These are phyloP conservation scores for Rhizopogon sp. DNA, from an alignment of 768 basidiomycete species.

Conservation along the genomic window DNA sequence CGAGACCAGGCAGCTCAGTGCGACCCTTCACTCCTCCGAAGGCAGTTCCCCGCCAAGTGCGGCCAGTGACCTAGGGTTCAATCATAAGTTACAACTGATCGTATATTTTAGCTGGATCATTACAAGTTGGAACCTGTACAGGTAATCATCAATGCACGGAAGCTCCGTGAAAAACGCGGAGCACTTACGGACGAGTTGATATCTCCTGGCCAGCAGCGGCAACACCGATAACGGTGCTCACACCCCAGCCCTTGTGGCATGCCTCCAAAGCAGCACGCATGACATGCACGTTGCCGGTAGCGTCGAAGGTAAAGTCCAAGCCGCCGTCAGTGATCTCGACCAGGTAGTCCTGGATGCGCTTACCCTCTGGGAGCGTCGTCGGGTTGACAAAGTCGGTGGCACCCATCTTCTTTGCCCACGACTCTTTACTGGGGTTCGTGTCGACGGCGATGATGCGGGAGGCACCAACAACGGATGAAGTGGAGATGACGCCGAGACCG, in stretches of 20 bases:
- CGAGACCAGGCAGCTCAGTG: constrained; percentile 90
- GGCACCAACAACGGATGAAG: constrained; percentile 71
- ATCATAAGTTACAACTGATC: not conserved
- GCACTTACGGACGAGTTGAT: constrained; percentile 73
- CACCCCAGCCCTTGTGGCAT: constrained; percentile 99
- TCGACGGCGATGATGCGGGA: constrained; percentile 91
- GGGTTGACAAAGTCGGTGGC: constrained; percentile 96
- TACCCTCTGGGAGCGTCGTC: constrained; percentile 62
- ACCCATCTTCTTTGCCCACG: constrained; percentile 89
- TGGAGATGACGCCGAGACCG: constrained; percentile 88
- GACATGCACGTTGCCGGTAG: constrained; percentile 91
- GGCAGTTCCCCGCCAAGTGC: constrained; percentile 91
- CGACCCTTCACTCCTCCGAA: constrained; percentile 99
- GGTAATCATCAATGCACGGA: constrained; percentile 7
- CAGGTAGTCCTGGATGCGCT: constrained; percentile 83
- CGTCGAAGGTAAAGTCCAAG: constrained; percentile 95
- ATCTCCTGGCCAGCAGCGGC: constrained; percentile 97
- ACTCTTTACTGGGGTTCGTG: constrained; percentile 79
- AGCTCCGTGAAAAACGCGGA: constrained; percentile 5
- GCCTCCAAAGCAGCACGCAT: constrained; percentile 96
- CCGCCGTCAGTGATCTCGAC: constrained; percentile 95
- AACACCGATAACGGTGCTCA: constrained; percentile 93
- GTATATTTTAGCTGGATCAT: not conserved
- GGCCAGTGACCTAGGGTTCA: constrained; percentile 66
- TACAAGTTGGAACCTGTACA: constrained; percentile 47